Percentiles rank a stretch among this genome's conserved stretches.
Conservation (phyloP, 768 basidiomycete genomes). For the Kwoniella sp. region DNA sequence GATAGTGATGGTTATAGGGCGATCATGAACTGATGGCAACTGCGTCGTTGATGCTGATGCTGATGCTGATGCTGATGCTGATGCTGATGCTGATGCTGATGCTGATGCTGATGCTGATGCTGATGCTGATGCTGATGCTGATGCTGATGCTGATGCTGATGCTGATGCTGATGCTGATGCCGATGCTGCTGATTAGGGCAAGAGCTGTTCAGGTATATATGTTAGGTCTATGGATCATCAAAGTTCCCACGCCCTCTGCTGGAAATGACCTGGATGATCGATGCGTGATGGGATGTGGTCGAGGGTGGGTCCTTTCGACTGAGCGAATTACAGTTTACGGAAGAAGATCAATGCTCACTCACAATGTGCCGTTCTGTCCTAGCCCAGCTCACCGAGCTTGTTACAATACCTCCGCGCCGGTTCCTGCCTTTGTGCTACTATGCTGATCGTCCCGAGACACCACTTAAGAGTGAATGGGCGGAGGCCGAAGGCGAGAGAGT, state of each 20-base stretch:
- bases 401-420: neutral
- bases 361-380: neutral
- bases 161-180: neutral
- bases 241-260: neutral
- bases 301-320: neutral
- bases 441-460: conserved; percentile 2
- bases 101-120: neutral
- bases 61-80: neutral
- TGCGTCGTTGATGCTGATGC: neutral
- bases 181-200: neutral
- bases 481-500: too few species aligned
- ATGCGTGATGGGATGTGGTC: neutral
- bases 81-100: too few species aligned
- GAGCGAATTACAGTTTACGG: neutral
- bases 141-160: neutral
- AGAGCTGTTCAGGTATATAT: neutral
- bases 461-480: neutral
- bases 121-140: neutral
- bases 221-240: too few species aligned
- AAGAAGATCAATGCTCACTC: neutral
- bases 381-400: neutral
- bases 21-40: neutral
- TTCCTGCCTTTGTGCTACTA: neutral
- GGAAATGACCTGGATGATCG: neutral
- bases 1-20: neutral